Evolutionary conservation across 2,329 filamentous ascomycete genomes (phyloP), one percentile per base, ranked within the genome.

Genomic region (Thielaviopsis populi): DNA sequence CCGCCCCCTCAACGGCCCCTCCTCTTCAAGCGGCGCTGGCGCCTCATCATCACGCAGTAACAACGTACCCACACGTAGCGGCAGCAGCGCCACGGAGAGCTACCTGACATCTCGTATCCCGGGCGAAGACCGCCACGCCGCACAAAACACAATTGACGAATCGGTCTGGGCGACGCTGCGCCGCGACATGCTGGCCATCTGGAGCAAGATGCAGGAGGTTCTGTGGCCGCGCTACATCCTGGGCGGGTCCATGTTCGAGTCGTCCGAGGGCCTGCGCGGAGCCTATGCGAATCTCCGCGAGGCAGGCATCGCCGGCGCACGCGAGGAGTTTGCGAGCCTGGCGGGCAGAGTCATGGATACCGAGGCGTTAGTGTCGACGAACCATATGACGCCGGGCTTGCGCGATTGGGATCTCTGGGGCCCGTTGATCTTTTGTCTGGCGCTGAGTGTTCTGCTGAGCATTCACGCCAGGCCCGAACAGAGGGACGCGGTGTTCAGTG

Each of bases 391-490:
- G 68, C 88, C 95, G 61, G 91, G 91, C 0, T 76, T 97, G 71
- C 80, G 92, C 67, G 91, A 99, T 76, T 99, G 94, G 94, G 94
- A 99, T 79, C 82, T 99, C 61, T 99, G 94, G 94, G 94, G 94
- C 0, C 94, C 94, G 42, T 78, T 99, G 64, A 85, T 99, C 68
- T 99, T 99, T 78, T 96, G 92, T 70, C 77, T 99, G 68, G 77
- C 95, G 65, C 78, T 99, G 65, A 92, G 89, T 69, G 80, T 96
- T 74, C 83, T 99, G 69, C 79, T 99, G 65, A 95, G 91, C 69
- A 83, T 95, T 72, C 84, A 87, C 67, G 90, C 90, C 15, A 81
- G 85, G 69, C 80, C 82, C 1, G 83, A 90, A 59, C 94, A 99
- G 77, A 88, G 87, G 71, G 89, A 91, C 67, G 76, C 88, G 48